These are phyloP conservation scores for Neurospora sp. DNA, from an alignment of 495 filamentous ascomycete species.

Conservation along the genomic window DNA sequence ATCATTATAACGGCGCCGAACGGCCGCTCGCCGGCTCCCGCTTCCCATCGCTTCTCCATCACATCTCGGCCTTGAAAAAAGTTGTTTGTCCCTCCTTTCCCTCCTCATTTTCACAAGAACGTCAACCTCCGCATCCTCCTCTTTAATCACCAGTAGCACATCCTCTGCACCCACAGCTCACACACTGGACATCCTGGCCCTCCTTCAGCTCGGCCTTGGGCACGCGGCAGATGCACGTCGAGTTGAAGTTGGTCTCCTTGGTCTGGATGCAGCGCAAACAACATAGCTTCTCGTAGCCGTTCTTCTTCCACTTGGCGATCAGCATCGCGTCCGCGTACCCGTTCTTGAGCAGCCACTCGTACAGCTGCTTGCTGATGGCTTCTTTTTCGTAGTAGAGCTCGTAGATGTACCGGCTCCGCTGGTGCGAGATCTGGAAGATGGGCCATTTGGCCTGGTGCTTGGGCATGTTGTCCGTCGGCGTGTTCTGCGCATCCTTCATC, in stretches of 20 bases:
- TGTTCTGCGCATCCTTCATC: slow-evolving; percentile 96
- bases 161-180: slow-evolving; percentile 90
- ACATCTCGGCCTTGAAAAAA: neutral
- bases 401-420: slow-evolving; percentile 88
- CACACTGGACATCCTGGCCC: slow-evolving; percentile 81
- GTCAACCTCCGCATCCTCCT: neutral
- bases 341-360: slow-evolving; percentile 96
- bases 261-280: slow-evolving; percentile 96
- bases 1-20: neutral
- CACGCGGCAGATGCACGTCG: slow-evolving; percentile 94
- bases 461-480: slow-evolving; percentile 40
- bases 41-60: neutral
- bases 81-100: neutral
- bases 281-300: slow-evolving; percentile 97
- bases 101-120: too few relatives aligned
- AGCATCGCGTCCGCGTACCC: slow-evolving; percentile 87
- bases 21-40: neutral
- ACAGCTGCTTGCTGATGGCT: slow-evolving; percentile 80
- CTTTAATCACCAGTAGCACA: slow-evolving; percentile 74
- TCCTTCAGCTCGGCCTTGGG: slow-evolving; percentile 88
- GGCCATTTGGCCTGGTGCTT: slow-evolving; percentile 89
- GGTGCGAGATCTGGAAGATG: slow-evolving; percentile 94
- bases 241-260: slow-evolving; percentile 97
- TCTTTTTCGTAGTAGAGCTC: slow-evolving; percentile 98
- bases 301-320: slow-evolving; percentile 99